Evolutionary conservation across 306 rosid species (phyloP), one percentile per base, ranked within the genome.

Genomic region (Mucuna pruriens): DNA sequence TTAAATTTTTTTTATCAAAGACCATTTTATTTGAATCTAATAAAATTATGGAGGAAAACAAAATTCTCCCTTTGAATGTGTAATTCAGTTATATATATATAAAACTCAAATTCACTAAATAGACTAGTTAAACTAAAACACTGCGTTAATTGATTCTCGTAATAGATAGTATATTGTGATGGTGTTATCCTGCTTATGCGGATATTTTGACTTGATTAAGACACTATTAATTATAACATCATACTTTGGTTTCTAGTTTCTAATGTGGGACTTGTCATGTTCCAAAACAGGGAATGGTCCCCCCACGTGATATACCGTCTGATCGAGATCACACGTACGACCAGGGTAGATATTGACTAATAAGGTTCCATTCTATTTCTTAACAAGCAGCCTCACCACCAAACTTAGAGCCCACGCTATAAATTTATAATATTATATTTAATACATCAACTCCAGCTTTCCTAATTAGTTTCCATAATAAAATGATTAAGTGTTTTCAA

Each of bases 141-240:
- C n/a, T n/a, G n/a, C n/a, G n/a, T n/a, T n/a, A n/a, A n/a, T n/a
- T n/a, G n/a, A n/a, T n/a, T n/a, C n/a, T n/a, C n/a, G n/a, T n/a
- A n/a, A n/a, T n/a, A n/a, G n/a, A n/a, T n/a, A n/a, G n/a, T n/a
- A n/a, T n/a, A n/a, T n/a, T n/a, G n/a, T n/a, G n/a, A n/a, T 39
- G 17, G 48, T 73, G 76, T 38, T 80, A 62, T 72, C 88, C 83
- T 69, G 77, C 71, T 82, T 84, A 68, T 76, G 54, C 45, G 81
- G 77, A 80, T 83, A 84, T 78, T 73, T 25, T 62, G 71, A 17
- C 81, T 65, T 86, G 82, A 90, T 78, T 78, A 82, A 71, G 86
- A 61, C 75, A 75, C 63, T 20, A 38, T 80, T 84, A 78, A 75
- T 26, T 29, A 74, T 16, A 23, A 16, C 5, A 25, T 29, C 5